These are phyloP conservation scores for Nematocida minor DNA, from an alignment of 371 early-diverging fungal genomes.

Conservation along the genomic window DNA sequence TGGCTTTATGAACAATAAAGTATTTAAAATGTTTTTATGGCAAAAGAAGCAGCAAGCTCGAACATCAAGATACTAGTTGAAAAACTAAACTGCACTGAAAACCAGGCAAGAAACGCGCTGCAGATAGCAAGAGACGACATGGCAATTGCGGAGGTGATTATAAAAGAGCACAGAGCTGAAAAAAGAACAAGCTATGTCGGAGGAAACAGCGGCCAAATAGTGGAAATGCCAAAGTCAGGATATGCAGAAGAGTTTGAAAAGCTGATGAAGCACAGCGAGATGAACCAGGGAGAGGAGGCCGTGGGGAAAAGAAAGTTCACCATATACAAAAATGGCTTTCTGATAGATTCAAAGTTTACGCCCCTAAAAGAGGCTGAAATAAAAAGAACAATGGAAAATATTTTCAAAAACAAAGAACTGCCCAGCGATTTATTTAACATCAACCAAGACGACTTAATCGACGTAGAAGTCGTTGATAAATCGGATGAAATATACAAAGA, in stretches of 20 bases:
- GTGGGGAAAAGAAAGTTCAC: not conserved
- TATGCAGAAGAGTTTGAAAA: slow-evolving; percentile 38
- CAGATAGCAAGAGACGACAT: slow-evolving; percentile 9
- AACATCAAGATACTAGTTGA: slow-evolving; percentile 1
- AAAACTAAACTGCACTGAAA: slow-evolving; percentile 35
- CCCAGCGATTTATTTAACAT: slow-evolving; percentile 45
- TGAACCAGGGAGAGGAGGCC: not conserved
- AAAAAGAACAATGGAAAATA: slow-evolving; percentile 10
- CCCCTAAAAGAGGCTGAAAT: slow-evolving; percentile 4
- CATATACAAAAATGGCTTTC: slow-evolving; percentile 44
- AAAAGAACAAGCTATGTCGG: slow-evolving; percentile 35
- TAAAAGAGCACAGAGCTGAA: slow-evolving; percentile 29
- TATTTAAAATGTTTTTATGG: not conserved
- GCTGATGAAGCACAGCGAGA: slow-evolving; percentile 2
- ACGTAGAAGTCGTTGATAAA: slow-evolving; percentile 35
- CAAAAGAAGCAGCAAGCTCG: not conserved
- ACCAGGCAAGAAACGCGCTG: slow-evolving; percentile 47
- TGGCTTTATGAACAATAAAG: too few species aligned
- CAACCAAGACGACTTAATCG: slow-evolving; percentile 32
- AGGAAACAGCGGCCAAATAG: slow-evolving; percentile 38
- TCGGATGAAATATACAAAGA: slow-evolving; percentile 37
- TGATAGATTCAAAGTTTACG: slow-evolving; percentile 44
- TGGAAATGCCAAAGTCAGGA: slow-evolving; percentile 41
- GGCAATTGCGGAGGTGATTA: slow-evolving; percentile 13
- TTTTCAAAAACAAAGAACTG: slow-evolving; percentile 39